Evolutionary conservation across 2,329 filamentous ascomycete genomes (phyloP), one percentile per base, ranked within the genome.

Genomic region (Sarocladiaceae sp.): DNA sequence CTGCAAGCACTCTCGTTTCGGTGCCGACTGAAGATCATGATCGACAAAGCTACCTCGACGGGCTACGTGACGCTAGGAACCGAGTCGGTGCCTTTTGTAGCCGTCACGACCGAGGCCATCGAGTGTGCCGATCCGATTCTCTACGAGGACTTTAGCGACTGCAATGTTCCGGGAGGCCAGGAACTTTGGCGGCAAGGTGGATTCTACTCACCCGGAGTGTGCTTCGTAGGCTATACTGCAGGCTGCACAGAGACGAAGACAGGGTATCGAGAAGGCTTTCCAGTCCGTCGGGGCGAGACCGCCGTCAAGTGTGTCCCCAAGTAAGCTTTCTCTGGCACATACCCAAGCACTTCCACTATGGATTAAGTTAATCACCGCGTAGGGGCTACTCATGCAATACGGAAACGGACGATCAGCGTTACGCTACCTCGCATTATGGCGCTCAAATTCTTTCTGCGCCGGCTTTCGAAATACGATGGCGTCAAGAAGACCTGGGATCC

Each of bases 401-500:
- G 18, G 31, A 52, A 15, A 55, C 44, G 2, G 44, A 53, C 12
- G 57, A 64, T 36, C 59, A 58, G 17, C 56, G 55, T 20, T 66
- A 56, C 39, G 60, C 60, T 3, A 57, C 51, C 4, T 54, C 56
- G 6, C 51, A 57, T 12, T 59, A 57, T 42, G 56, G 54, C 26
- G 57, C 54, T 2, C 58, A 56, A 12, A 52, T 55, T n/a, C 51
- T 62, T 2, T 63, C 60, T 8, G 63, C 58, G 8, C 63, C 63
- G 8, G 63, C 63, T 28, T 64, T 65, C 37, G 64, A 65, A 49
- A 62, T 64, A 36, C 58, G 63, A 4, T 65, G 64, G 63, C 55
- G 58, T 22, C 53, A 53, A 11, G 53, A 52, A 35, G 60, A 63
- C 31, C 44, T 61, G 1, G 47, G 52, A 1, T 35, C 36, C 11